phyloP scores from a whole-genome alignment of 1,139 yeast species.

The Geotrichum macrosporum region DNA sequence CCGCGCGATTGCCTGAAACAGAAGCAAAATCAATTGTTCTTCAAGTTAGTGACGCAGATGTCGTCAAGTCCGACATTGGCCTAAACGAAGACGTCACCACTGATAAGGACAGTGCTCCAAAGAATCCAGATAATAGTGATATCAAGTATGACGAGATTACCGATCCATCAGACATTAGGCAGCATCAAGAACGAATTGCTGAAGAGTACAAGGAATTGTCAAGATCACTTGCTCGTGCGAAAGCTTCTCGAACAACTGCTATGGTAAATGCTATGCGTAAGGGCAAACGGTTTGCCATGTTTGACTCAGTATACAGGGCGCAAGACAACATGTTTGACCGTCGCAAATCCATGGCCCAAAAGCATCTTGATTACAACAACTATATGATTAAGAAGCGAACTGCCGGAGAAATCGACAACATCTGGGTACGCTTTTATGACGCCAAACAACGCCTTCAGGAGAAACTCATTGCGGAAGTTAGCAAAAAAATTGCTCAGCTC shows the following conservation, averaged over 20 bases:
- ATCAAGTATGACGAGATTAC: slow-evolving; percentile 4
- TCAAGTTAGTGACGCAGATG: background rate
- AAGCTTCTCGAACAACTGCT: slow-evolving; percentile 31
- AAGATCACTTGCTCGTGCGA: slow-evolving; percentile 30
- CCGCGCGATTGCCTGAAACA: slow-evolving; percentile 7
- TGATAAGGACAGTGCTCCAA: background rate
- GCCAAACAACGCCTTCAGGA: slow-evolving; percentile 12
- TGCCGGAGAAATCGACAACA: slow-evolving; percentile 31
- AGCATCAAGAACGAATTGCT: slow-evolving; percentile 33
- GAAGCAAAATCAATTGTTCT: background rate
- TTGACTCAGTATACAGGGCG: slow-evolving; percentile 28
- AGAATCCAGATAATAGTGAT: background rate
- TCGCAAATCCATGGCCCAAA: slow-evolving; percentile 24
- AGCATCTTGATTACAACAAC: slow-evolving; percentile 27
- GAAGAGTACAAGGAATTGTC: slow-evolving; percentile 33
- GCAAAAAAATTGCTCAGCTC: slow-evolving; percentile 21
- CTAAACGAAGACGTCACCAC: no score
- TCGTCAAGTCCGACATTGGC: no score
- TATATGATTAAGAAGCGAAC: slow-evolving; percentile 29
- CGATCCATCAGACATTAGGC: slow-evolving; percentile 16
- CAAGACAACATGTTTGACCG: slow-evolving; percentile 28
- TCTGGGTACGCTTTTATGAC: slow-evolving; percentile 16
- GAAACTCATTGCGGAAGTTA: slow-evolving; percentile 12
- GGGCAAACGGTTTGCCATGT: slow-evolving; percentile 28
- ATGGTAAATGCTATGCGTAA: slow-evolving; percentile 31